phyloP scores from a whole-genome alignment of 176 grass and related monocot genomes.

The Carex pumila region DNA sequence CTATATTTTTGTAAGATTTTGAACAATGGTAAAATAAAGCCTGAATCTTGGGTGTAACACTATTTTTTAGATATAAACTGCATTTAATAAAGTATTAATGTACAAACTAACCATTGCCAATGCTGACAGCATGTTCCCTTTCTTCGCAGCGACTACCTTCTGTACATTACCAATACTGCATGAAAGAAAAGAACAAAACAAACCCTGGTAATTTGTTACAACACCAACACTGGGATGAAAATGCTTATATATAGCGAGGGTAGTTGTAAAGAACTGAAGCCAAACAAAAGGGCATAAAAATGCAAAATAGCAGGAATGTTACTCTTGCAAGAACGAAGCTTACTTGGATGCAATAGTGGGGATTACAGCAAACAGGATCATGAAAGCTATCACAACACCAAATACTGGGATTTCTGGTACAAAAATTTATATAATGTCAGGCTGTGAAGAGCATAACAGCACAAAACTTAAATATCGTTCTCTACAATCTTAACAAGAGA shows the following conservation, averaged over 20 bases:
- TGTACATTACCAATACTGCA: conserved; percentile 77
- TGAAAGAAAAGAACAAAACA: not conserved
- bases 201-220: not conserved
- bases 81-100: conserved; percentile 7
- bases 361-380: conserved; percentile 63
- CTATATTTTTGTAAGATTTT: not conserved
- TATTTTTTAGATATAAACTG: conserved; percentile 4
- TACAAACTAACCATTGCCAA: conserved; percentile 73
- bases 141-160: conserved; percentile 67
- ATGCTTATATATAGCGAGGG: conserved; percentile 3
- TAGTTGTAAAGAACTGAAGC: not conserved
- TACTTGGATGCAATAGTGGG: conserved; percentile 93
- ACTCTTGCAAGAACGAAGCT: conserved; percentile 17
- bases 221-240: not conserved
- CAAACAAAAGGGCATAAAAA: conserved; percentile 17
- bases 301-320: not conserved
- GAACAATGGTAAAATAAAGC: not conserved
- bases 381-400: conserved; percentile 63
- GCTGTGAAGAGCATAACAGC: not conserved
- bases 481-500: not conserved
- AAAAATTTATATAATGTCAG: conserved; percentile 24
- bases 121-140: conserved; percentile 78
- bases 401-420: conserved; percentile 80
- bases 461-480: not conserved
- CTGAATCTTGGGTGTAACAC: not conserved